Evolutionary conservation across 2,329 filamentous ascomycete species (phyloP).

Genomic region (Tolypocladium endophyticum): DNA sequence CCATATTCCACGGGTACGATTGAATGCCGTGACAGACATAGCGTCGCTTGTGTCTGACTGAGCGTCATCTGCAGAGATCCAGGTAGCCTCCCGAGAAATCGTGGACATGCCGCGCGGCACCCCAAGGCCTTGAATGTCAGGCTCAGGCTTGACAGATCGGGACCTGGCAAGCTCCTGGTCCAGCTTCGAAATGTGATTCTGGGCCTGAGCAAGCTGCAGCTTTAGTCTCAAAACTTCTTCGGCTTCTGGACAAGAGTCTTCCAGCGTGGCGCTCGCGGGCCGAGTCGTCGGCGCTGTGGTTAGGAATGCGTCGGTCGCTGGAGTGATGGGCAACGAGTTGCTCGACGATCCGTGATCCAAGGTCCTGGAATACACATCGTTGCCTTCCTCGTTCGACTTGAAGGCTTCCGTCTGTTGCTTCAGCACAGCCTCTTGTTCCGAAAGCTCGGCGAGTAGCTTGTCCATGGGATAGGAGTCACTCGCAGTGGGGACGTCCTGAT

Average conservation of each 20-base stretch:
- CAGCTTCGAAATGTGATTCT: constrained; percentile 59
- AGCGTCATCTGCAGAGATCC: constrained; percentile 43
- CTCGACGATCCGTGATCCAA: constrained; percentile 41
- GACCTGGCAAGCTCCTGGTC: constrained; percentile 61
- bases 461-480: constrained; percentile 50
- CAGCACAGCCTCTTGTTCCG: constrained; percentile 57
- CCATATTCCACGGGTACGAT: constrained; percentile 47
- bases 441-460: constrained; percentile 60
- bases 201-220: constrained; percentile 59
- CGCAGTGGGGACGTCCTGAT: constrained; percentile 26
- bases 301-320: constrained; percentile 44
- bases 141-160: constrained; percentile 47
- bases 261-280: constrained; percentile 39
- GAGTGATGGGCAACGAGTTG: constrained; percentile 52
- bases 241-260: constrained; percentile 27
- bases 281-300: constrained; percentile 38
- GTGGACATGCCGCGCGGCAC: constrained; percentile 10
- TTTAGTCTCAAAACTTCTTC: constrained; percentile 60
- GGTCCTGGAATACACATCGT: constrained; percentile 17
- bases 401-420: constrained; percentile 47
- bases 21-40: constrained; percentile 39
- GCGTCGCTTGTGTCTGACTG: constrained; percentile 47
- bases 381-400: constrained; percentile 28
- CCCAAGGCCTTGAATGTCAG: constrained; percentile 11
- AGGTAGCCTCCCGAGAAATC: constrained; percentile 31